Base-by-base conservation (phyloP, 192 early-diverging fungal species). In the Backusella circina region DNA sequence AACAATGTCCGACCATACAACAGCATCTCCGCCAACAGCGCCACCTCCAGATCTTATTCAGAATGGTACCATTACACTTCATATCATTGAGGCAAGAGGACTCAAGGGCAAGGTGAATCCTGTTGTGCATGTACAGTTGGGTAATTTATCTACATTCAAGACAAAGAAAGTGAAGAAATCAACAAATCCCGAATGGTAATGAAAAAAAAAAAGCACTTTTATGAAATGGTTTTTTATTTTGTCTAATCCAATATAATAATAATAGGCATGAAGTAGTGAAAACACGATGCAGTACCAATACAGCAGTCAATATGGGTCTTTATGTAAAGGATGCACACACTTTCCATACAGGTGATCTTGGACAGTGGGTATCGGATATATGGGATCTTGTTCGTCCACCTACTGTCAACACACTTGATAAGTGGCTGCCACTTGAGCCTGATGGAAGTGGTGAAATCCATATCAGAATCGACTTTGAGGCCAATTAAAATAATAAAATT, bases 31-130 rank as follows among this genome's bases (percentile, higher is more conserved):
- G 54, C 54, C 21, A 50, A 18, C 13, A 57, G 15, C 15, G 33
- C 6, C 36, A n/a, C 38, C 72, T 21, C 28, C 57, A 64, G 15
- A 15, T 15, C 1, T 12, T 26, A 26, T 70, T 0, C 4, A 30
- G 3, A 38, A 12, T 26, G 72, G 68, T 2, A 37, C 71, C 10
- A 67, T 84, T 13, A 47, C 30, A 18, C 50, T 93, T 2, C 38
- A 74, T 64, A 79, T 93, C 57, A 66, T 87, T 6, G 79, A 47
- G 23, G 91, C 90, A 9, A 37, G 83, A 61, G 79, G 83, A 21
- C 68, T 93, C 8, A 83, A 81, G 2, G 91, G 91, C 70, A 78
- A 78, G 26, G 70, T 44, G 35, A 78, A 70, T 69, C 76, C 80
- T 21, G 65, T 54, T 47, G 80, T 78, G 0, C 65, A 44, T 37